Evolutionary conservation across 1,284 basidiomycete genomes (phyloP).

Genomic region (Rhodotorula glutinis): DNA sequence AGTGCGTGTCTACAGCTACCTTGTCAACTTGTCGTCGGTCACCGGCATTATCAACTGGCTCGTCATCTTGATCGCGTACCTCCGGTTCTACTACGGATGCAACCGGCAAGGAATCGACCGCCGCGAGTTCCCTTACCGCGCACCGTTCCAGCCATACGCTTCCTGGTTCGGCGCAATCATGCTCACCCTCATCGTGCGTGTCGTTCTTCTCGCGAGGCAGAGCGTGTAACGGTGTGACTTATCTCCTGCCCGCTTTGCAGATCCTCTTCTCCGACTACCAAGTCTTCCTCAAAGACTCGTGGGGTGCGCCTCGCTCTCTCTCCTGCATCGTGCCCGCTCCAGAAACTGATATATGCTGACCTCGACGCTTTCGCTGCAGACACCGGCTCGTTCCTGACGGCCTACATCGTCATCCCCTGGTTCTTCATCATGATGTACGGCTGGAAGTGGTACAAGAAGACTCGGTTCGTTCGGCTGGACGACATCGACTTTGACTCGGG

Average conservation of each 20-base stretch:
- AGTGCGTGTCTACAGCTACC: not conserved
- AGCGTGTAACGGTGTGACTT: not conserved
- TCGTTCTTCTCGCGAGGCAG: no score
- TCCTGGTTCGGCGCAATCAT: constrained; percentile 39
- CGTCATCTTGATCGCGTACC: constrained; percentile 65
- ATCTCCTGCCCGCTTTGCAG: not conserved
- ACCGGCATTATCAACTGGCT: constrained; percentile 59
- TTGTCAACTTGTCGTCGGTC: constrained; percentile 39
- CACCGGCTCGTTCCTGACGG: constrained; percentile 17
- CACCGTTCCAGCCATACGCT: constrained; percentile 49
- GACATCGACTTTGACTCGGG: constrained; percentile 27
- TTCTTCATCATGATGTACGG: constrained; percentile 23
- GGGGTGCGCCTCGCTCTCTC: not conserved
- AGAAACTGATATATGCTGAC: not conserved
- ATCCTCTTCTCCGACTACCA: constrained; percentile 30
- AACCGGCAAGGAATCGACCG: constrained; percentile 60
- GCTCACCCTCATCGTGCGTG: constrained; percentile 7
- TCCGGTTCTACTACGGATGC: constrained; percentile 67
- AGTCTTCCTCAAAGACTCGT: constrained; percentile 21
- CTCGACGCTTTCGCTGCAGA: not conserved
- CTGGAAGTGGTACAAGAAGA: constrained; percentile 30
- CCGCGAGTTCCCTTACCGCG: constrained; percentile 56
- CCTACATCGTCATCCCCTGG: constrained; percentile 29
- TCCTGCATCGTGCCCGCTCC: not conserved
- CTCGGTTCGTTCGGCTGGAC: constrained; percentile 22